These are phyloP conservation scores for Globisporangium nodosum DNA, from an alignment of 352 stramenopile species.

Conservation along the genomic window DNA sequence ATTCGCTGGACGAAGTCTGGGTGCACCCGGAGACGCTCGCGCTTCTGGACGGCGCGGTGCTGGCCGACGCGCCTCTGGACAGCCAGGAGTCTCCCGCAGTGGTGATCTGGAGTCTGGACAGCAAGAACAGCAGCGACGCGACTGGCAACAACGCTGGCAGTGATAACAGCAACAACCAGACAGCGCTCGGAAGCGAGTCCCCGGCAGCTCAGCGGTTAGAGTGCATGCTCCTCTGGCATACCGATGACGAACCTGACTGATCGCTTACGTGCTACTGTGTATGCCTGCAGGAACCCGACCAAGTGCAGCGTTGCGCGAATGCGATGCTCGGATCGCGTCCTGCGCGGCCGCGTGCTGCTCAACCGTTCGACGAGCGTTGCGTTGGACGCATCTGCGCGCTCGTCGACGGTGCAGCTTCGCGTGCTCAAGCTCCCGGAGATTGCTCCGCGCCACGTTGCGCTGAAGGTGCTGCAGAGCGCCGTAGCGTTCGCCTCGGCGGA, in stretches of 20 bases:
- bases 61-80: slow-evolving; percentile 20
- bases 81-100: slow-evolving; percentile 34
- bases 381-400: slow-evolving; percentile 16
- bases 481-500: neutral
- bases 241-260: neutral
- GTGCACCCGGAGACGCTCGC: slow-evolving; percentile 58
- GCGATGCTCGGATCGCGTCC: slow-evolving; percentile 32
- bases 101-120: slow-evolving; percentile 26
- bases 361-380: slow-evolving; percentile 18
- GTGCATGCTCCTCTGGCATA: neutral
- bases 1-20: slow-evolving; percentile 54
- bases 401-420: slow-evolving; percentile 28
- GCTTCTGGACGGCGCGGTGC: slow-evolving; percentile 48
- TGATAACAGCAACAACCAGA: neutral
- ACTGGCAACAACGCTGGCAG: neutral
- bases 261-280: neutral
- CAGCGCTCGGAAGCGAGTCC: neutral
- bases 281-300: slow-evolving; percentile 8
- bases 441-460: slow-evolving; percentile 19
- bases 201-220: slow-evolving; percentile 1
- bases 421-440: slow-evolving; percentile 51
- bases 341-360: slow-evolving; percentile 28
- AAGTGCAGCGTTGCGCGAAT: slow-evolving; percentile 30
- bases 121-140: neutral
- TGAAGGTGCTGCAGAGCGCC: slow-evolving; percentile 19